Evolutionary conservation across 129 eudicot species (phyloP).

Genomic region (Silybum marianum): DNA sequence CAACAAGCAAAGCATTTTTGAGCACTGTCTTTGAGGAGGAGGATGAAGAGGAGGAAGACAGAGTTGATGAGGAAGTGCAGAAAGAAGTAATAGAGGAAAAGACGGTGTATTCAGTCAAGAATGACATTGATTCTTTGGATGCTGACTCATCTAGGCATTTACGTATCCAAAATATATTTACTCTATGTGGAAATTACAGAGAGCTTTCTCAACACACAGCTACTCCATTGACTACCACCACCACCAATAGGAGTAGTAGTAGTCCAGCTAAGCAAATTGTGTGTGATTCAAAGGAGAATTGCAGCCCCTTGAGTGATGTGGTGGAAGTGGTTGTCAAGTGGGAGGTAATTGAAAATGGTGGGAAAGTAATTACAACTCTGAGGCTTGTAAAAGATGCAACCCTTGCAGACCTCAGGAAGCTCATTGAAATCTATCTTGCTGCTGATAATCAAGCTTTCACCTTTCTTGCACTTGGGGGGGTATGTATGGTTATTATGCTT

Average conservation of each 20-base stretch:
- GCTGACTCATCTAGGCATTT: conserved; percentile 47
- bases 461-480: conserved; percentile 64
- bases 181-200: conserved; percentile 89
- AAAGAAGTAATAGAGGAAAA: conserved; percentile 89
- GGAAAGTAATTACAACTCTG: conserved; percentile 52
- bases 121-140: conserved; percentile 27
- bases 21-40: conserved; percentile 94
- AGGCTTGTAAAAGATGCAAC: conserved; percentile 62
- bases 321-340: conserved; percentile 68
- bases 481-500: conserved; percentile 12
- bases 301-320: conserved; percentile 38
- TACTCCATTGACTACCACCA: conserved; percentile 29
- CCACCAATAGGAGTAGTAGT: conserved; percentile 26
- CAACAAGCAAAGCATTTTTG: conserved; percentile 48
- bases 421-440: conserved; percentile 67
- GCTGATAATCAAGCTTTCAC: conserved; percentile 61
- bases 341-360: conserved; percentile 68
- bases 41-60: conserved; percentile 50
- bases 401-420: conserved; percentile 70
- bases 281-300: conserved; percentile 56
- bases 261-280: conserved; percentile 10
- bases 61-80: conserved; percentile 65
- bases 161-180: conserved; percentile 82
- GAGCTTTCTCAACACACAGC: conserved; percentile 61
- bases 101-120: conserved; percentile 27